Base-by-base conservation (phyloP, 2,329 filamentous ascomycete species). In the Plenodomus tracheiphilus region DNA sequence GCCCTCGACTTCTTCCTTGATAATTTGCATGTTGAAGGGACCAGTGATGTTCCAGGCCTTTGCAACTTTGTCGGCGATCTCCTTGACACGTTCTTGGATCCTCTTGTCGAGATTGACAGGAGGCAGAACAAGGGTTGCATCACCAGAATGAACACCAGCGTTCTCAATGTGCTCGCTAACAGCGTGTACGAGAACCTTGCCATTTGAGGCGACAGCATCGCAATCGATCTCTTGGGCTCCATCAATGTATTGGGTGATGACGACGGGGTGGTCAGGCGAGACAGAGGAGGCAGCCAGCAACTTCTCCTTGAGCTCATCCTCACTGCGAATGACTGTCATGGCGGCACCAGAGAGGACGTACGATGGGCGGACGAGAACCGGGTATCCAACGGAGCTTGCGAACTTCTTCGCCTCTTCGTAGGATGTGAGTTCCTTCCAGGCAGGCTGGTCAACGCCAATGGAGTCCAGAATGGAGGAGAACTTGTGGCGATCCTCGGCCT, bases 21-120 rank as follows among this genome's bases (percentile, higher is more conserved):
- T 97, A 76, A 99, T 96, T 73, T 99, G 94, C 93, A 99, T 97
- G 83, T 99, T 99, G 85, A 97, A 99, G 50, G 94, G 94, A 46
- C 94, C 94, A 17, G 91, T 97, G 74, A 97, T 97, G 69, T 83
- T 91, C 91, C 93, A 97, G 40, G 94, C 94, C 77, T 94, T 89
- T 59, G 94, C 94, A 43, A 99, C 92, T 83, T 96, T 97, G 75
- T 92, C 77, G 15, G 94, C 93, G 64, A 99, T 97, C 62, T 90
- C 90, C 85, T 97, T 97, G 69, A 96, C 84, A 53, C 94, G 90
- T 58, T 83, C 84, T 83, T 96, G 88, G 59, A 87, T 88, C 49
- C 75, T 77, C 62, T 87, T 79, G 57, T 96, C 89, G 19, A 97
- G 85, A 70, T 83, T 88, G 55, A 80, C 85, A 4, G 94, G 94